Base-by-base conservation (phyloP, 768 basidiomycete species). In the Pleurotus eryngii region DNA sequence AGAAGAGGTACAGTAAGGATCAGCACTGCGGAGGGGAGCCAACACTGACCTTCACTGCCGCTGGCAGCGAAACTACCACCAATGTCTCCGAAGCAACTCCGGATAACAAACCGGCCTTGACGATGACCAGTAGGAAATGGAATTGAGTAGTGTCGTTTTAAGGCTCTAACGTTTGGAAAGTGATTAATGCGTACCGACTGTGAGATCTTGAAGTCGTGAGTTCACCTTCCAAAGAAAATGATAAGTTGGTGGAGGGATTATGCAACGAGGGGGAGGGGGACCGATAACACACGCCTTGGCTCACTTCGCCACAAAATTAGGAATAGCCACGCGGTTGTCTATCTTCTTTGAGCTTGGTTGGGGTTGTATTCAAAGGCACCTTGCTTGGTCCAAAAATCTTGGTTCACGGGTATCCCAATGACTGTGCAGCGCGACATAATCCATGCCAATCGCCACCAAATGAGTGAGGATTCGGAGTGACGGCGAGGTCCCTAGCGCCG, bases 81-180 rank as follows among this genome's bases (percentile, higher is more conserved):
- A 51, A 87, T 75, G 24, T 95, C 95, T 24, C 95, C 97, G 70
- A 98, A 98, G 67, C 92, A 95, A 70, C 91, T 92, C 57, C 92
- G 84, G 59, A 98, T 90, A 60, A 97, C 85, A 70, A 92, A 90
- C 26, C 82, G 79, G 1, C 85, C 83, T 69, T 96, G 92, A 26
- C 80, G 81, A 60, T 97, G 95, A 5, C 95, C 96, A 3, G 84
- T 83, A 49, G 58, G 57, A 49, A 42, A 35, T 30, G 8, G 57
- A 42, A 17, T 24, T 24, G 1, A 24, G 24, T 24, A 24, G 24
- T 4, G 3, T 24, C 24, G 24, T 4, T 5, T 1, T 42, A 17
- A 50, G 46, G 57, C 57, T 70, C 86, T 81, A 68, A 92, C 92
- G 72, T 94, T 87, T 4, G 92, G 92, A 39, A 90, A 81, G 66